Percentiles rank a stretch among this genome's conserved stretches.
phyloP scores from a whole-genome alignment of 192 early-diverging fungal species.

The Mortierella hygrophila region DNA sequence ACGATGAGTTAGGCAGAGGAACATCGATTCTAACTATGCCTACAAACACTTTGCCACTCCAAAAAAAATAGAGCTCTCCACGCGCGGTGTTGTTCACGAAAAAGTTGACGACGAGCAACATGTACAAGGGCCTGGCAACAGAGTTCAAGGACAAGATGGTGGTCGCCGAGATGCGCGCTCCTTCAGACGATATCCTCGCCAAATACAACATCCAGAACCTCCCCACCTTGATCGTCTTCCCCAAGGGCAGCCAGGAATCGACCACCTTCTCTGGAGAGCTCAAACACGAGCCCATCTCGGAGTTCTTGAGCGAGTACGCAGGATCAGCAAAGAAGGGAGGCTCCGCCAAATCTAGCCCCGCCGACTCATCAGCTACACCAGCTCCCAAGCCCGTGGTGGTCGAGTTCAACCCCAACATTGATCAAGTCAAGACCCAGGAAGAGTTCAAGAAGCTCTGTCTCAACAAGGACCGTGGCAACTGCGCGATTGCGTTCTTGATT shows the following conservation, averaged over 20 bases:
- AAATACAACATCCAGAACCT: slow-evolving; percentile 70
- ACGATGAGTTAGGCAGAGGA: neutral
- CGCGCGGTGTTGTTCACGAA: slow-evolving; percentile 86
- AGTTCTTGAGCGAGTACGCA: slow-evolving; percentile 77
- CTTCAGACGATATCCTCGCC: slow-evolving; percentile 63
- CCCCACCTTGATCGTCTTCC: slow-evolving; percentile 79
- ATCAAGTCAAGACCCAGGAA: slow-evolving; percentile 51
- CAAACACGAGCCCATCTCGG: slow-evolving; percentile 70
- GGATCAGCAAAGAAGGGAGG: slow-evolving; percentile 35
- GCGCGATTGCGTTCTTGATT: slow-evolving; percentile 60
- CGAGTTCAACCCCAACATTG: slow-evolving; percentile 49
- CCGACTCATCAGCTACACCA: slow-evolving; percentile 11
- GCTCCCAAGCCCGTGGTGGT: slow-evolving; percentile 9
- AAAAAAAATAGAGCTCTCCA: slow-evolving; percentile 55
- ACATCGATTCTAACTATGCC: neutral
- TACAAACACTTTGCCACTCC: too few species aligned
- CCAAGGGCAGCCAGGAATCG: slow-evolving; percentile 59
- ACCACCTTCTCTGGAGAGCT: slow-evolving; percentile 74
- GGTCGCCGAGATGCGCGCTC: slow-evolving; percentile 78
- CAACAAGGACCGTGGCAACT: slow-evolving; percentile 47
- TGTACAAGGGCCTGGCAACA: slow-evolving; percentile 90
- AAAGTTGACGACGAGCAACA: slow-evolving; percentile 79
- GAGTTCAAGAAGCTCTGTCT: slow-evolving; percentile 58
- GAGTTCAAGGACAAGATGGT: slow-evolving; percentile 77
- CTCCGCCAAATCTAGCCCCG: slow-evolving; percentile 19